Evolutionary conservation across 2,329 filamentous ascomycete genomes (phyloP), one percentile per base, ranked within the genome.

Genomic region (Cladosporium sp.): DNA sequence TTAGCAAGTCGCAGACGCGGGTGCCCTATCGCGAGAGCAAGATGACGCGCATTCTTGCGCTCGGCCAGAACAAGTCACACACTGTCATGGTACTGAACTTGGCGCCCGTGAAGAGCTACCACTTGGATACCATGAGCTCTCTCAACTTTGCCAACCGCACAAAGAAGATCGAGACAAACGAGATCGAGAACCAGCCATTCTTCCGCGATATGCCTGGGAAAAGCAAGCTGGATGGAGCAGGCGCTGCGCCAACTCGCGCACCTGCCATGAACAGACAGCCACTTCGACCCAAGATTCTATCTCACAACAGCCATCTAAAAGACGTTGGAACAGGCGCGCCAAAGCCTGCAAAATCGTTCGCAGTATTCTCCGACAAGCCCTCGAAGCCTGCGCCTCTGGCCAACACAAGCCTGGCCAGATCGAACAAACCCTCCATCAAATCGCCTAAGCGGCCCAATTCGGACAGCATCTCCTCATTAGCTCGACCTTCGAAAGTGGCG

Each of bases 61-160:
- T 98, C 0, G 93, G 93, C 27, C 93, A 93, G 4, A 98, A 98
- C 69, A 50, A 50, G 32, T 98, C 93, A 77, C 93, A 90, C 71
- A 98, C 93, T 0, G 93, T 98, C 67, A 98, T 98, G 93, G 97
- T 98, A 67, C 93, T 98, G 18, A 98, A 93, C 62, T 88, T 98
- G 49, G 96, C 91, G 60, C 93, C 93, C 1, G 47, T 50, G 11
- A 96, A 90, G 1, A 97, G 93, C 63, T 86, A 88, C 5, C 93
- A 98, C 70, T 98, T 93, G 61, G 93, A 98, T 67, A 96, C 92
- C 0, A 93, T 98, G 63, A 98, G 98, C 69, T 98, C 93, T 0
- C 78, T 98, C 15, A 87, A 93, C 61, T 98, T 98, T 64, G 93
- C 93, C 42, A 97, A 98, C 69, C 81, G 93, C 58, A 93, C 93